A percentile compares a stretch with the other conserved stretches of the same genome.
Evolutionary conservation across 192 early-diverging fungal species (phyloP).

Genomic region (Obelidium mucronatum): DNA sequence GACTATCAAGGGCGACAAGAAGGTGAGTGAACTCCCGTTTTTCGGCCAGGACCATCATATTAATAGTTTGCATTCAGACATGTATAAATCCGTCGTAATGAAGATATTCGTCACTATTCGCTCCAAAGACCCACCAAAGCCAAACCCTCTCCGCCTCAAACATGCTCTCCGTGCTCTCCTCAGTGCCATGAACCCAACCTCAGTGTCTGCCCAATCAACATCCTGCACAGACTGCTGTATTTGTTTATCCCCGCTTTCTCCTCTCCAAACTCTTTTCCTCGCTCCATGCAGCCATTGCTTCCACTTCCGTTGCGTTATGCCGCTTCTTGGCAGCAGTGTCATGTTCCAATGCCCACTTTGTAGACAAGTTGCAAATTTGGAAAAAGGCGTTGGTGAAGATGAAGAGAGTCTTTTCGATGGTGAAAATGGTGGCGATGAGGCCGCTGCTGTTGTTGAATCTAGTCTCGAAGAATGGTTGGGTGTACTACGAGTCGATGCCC

Average conservation of each 20-base stretch:
- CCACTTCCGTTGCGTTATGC: conserved; percentile 93
- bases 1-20: conserved; percentile 94
- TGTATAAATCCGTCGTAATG: conserved; percentile 88
- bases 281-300: conserved; percentile 94
- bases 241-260: conserved; percentile 85
- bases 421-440: not conserved
- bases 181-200: conserved; percentile 54
- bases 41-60: no score
- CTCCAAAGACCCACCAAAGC: conserved; percentile 25
- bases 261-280: conserved; percentile 90
- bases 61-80: conserved; percentile 44
- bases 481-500: conserved; percentile 5
- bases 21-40: conserved; percentile 60
- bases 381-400: conserved; percentile 44
- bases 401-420: conserved; percentile 29
- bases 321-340: conserved; percentile 73
- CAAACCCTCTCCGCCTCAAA: conserved; percentile 35
- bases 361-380: conserved; percentile 90
- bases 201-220: conserved; percentile 48
- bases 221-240: conserved; percentile 80
- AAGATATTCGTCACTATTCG: conserved; percentile 49
- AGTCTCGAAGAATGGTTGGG: conserved; percentile 32
- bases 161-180: conserved; percentile 42
- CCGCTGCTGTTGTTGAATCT: conserved; percentile 2
- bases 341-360: conserved; percentile 91